Percentiles rank a stretch among this genome's conserved stretches.
These are phyloP conservation scores for Fusarium devonianum DNA, from an alignment of 2,329 filamentous ascomycete genomes.

Conservation along the genomic window DNA sequence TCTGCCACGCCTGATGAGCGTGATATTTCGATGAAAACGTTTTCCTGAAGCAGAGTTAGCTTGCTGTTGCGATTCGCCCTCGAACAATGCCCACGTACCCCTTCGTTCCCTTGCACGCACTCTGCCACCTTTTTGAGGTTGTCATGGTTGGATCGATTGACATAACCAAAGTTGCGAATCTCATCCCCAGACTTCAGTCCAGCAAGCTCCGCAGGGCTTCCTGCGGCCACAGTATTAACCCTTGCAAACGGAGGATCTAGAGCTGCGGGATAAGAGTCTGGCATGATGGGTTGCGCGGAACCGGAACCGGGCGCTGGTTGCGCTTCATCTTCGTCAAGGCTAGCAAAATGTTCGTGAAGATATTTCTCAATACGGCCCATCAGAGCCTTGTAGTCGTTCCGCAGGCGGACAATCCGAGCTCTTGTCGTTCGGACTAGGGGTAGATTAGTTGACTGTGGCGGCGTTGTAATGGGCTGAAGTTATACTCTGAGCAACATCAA, in stretches of 20 bases:
- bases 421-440: slow-evolving; percentile 87
- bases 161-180: slow-evolving; percentile 84
- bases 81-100: slow-evolving; percentile 64
- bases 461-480: slow-evolving; percentile 28
- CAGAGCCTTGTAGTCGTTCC: slow-evolving; percentile 91
- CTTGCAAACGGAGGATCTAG: slow-evolving; percentile 73
- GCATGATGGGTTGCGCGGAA: slow-evolving; percentile 42
- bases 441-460: slow-evolving; percentile 22
- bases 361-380: slow-evolving; percentile 85
- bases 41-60: slow-evolving; percentile 59
- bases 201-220: slow-evolving; percentile 82
- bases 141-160: slow-evolving; percentile 86
- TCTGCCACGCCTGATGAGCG: slow-evolving; percentile 54
- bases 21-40: slow-evolving; percentile 72
- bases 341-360: slow-evolving; percentile 91
- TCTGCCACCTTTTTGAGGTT: slow-evolving; percentile 86
- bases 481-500: slow-evolving; percentile 92
- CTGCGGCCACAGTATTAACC: slow-evolving; percentile 81
- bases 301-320: slow-evolving; percentile 24
- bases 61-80: background rate
- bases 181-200: slow-evolving; percentile 82
- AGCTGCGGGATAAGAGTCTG: slow-evolving; percentile 41
- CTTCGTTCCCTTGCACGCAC: slow-evolving; percentile 87
- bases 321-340: slow-evolving; percentile 60
- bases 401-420: slow-evolving; percentile 84